Conservation (phyloP, 75 land plant species). For the Ceratopteris richardii region DNA sequence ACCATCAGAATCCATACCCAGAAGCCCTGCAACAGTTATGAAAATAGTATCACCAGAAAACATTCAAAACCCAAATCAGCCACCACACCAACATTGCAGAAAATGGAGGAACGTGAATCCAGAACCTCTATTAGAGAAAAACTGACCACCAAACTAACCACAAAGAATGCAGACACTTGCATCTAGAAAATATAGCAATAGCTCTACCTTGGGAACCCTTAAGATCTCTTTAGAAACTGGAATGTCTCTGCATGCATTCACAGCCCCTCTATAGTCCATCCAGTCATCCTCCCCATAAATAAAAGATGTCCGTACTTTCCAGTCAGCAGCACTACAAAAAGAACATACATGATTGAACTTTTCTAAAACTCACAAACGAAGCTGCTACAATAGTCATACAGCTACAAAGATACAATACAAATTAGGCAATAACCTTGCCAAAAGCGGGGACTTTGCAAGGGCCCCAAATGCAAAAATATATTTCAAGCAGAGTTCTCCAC, state of each 20-base stretch:
- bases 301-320: constrained; percentile 39
- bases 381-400: neutral
- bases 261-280: constrained; percentile 34
- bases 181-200: neutral
- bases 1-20: no score
- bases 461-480: constrained; percentile 96
- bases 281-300: constrained; percentile 34
- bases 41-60: no score
- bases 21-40: no score
- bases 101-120: neutral
- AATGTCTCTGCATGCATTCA: constrained; percentile 23
- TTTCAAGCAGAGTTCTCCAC: constrained; percentile 96
- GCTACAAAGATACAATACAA: no score
- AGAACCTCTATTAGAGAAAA: neutral
- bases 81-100: no score
- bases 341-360: neutral
- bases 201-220: constrained; percentile 22
- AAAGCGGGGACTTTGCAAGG: constrained; percentile 75
- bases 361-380: neutral
- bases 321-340: constrained; percentile 28
- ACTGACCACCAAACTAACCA: neutral
- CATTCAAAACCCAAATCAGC: no score
- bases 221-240: constrained; percentile 24
- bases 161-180: no score
- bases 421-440: constrained; percentile 35